A percentile compares a stretch with the other conserved stretches of the same genome.
Evolutionary conservation across 306 rosid genomes (phyloP).

Genomic region (Ochetophila trinervis): DNA sequence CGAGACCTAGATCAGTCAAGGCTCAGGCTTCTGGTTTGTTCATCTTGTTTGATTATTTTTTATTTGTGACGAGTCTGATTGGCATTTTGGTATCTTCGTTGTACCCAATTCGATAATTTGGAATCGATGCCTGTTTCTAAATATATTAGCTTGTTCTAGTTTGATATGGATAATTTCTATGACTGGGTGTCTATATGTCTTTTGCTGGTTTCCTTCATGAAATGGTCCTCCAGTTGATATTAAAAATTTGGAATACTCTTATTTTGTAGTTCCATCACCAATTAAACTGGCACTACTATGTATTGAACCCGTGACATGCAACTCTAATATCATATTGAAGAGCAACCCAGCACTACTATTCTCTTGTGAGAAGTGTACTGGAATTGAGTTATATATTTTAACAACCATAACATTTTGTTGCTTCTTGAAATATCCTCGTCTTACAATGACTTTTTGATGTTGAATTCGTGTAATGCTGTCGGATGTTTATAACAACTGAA

Average conservation of each 20-base stretch:
- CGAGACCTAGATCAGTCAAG: constrained; percentile 53
- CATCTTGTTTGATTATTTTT: not conserved
- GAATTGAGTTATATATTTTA: too few relatives aligned
- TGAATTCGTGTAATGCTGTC: too few relatives aligned
- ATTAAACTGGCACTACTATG: too few relatives aligned
- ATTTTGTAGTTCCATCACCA: not conserved
- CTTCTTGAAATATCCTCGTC: not conserved
- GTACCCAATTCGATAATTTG: not conserved
- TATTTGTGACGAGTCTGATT: not conserved
- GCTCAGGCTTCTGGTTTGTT: constrained; percentile 66
- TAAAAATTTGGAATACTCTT: not conserved
- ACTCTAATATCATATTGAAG: too few relatives aligned
- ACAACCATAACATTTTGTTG: not conserved
- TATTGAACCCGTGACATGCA: too few relatives aligned
- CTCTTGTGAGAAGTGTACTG: too few relatives aligned
- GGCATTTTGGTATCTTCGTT: not conserved
- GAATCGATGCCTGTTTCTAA: not conserved
- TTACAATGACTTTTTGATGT: too few relatives aligned
- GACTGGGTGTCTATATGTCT: not conserved
- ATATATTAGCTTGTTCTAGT: not conserved
- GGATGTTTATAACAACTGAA: too few relatives aligned
- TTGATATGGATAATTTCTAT: not conserved
- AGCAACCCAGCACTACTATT: too few relatives aligned
- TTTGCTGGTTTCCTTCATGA: not conserved
- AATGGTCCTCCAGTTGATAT: not conserved